Percentiles rank a stretch among this genome's conserved stretches.
Conservation (phyloP, 176 grass and related monocot genomes). For the Zea mays region DNA sequence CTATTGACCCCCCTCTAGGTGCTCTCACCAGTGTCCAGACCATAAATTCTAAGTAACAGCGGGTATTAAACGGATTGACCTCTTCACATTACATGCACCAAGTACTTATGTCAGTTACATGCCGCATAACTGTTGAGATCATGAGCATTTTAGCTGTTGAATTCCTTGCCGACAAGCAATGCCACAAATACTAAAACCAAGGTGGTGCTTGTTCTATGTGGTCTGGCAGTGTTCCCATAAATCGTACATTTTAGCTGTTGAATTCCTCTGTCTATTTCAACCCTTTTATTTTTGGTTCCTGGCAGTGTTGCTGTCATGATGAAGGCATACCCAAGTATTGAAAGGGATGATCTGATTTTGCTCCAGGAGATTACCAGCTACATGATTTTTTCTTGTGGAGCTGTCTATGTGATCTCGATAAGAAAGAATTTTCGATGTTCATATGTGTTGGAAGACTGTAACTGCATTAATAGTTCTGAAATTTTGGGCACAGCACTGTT, state of each 20-base stretch:
- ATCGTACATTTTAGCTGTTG: background rate
- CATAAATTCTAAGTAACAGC: too few species aligned
- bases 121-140: too few species aligned
- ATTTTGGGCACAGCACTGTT: background rate
- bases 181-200: too few species aligned
- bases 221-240: too few species aligned
- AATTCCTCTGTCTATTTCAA: constrained; percentile 13
- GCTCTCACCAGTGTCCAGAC: too few species aligned
- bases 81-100: too few species aligned
- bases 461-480: constrained; percentile 12
- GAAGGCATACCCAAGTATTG: constrained; percentile 66
- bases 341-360: constrained; percentile 63
- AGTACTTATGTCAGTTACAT: too few species aligned
- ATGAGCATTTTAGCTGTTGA: too few species aligned
- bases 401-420: constrained; percentile 79
- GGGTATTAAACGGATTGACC: too few species aligned
- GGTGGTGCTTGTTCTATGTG: too few species aligned
- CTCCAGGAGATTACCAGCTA: constrained; percentile 93
- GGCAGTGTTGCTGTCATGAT: constrained; percentile 94
- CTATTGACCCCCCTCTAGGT: too few species aligned
- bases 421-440: constrained; percentile 28
- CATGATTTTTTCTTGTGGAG: constrained; percentile 82
- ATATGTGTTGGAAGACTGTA: constrained; percentile 16
- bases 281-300: constrained; percentile 25
- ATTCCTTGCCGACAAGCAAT: too few species aligned